Conservation (phyloP, 2,329 filamentous ascomycete genomes). For the Fusarium fujikuroi region DNA sequence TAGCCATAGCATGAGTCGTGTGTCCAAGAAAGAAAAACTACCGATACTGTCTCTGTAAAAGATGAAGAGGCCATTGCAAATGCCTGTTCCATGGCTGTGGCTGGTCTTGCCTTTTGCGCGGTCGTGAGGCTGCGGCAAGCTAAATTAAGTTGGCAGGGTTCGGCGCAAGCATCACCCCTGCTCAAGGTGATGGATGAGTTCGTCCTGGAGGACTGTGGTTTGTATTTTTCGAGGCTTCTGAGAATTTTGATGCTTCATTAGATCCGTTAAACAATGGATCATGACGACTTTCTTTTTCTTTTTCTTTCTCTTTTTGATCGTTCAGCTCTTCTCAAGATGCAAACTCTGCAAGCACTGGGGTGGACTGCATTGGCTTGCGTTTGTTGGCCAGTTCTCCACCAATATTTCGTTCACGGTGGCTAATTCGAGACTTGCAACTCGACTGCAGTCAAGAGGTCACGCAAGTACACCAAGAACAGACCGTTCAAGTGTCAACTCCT, state of each 20-base stretch:
- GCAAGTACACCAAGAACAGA: conserved; percentile 17
- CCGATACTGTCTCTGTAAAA: neutral
- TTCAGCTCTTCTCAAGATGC: neutral
- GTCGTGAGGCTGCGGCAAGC: conserved; percentile 20
- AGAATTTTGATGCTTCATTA: neutral
- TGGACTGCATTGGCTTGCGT: neutral
- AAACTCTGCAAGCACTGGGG: neutral
- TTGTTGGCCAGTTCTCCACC: conserved; percentile 8
- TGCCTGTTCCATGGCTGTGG: conserved; percentile 8
- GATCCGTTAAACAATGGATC: neutral
- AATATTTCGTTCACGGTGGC: conserved; percentile 33
- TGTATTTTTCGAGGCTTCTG: neutral
- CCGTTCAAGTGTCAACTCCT: conserved; percentile 18
- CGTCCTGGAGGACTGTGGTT: conserved; percentile 6
- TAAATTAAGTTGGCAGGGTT: conserved; percentile 6
- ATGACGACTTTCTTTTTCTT: neutral
- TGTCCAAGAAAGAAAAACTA: neutral
- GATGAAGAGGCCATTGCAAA: neutral
- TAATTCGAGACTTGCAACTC: conserved; percentile 22
- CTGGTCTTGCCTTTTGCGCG: conserved; percentile 10
- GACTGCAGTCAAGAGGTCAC: conserved; percentile 2
- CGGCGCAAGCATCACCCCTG: conserved; percentile 28
- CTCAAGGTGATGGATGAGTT: conserved; percentile 17
- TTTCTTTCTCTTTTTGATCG: neutral
- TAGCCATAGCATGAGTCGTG: conserved; percentile 17